A percentile compares a stretch with the other conserved stretches of the same genome.
Evolutionary conservation across 140 eudicot species (phyloP).

Genomic region (Anethum foeniculum): DNA sequence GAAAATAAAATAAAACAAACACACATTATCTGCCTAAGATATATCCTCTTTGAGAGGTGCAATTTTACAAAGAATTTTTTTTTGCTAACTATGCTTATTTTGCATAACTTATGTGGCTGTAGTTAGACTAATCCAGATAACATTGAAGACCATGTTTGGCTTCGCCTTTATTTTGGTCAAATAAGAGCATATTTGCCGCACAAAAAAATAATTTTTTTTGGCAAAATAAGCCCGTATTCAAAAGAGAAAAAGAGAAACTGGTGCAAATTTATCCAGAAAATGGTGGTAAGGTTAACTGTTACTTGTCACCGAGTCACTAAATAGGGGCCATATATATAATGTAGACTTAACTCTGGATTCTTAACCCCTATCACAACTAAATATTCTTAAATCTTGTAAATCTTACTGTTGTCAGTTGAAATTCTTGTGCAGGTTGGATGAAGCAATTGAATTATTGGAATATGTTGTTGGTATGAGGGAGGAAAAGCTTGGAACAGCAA

Average conservation of each 20-base stretch:
- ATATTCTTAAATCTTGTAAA: background rate
- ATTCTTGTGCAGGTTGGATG: conserved; percentile 34
- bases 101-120: background rate
- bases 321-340: background rate
- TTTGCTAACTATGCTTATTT: too few species aligned
- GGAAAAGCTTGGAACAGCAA: conserved; percentile 56
- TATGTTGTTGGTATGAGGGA: conserved; percentile 43
- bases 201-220: background rate
- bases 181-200: background rate
- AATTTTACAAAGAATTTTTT: background rate
- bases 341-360: background rate
- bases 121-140: background rate
- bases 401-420: background rate
- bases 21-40: background rate
- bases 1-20: too few species aligned
- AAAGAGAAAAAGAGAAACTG: background rate
- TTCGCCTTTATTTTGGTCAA: background rate
- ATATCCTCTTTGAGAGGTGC: background rate
- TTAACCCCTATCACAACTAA: background rate
- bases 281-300: background rate
- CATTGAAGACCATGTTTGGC: background rate
- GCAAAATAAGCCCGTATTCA: too few species aligned
- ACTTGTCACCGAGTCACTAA: background rate
- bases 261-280: background rate
- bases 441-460: conserved; percentile 44